These are phyloP conservation scores for Ophiostoma quercus DNA, from an alignment of 2,329 filamentous ascomycete species.

Conservation along the genomic window DNA sequence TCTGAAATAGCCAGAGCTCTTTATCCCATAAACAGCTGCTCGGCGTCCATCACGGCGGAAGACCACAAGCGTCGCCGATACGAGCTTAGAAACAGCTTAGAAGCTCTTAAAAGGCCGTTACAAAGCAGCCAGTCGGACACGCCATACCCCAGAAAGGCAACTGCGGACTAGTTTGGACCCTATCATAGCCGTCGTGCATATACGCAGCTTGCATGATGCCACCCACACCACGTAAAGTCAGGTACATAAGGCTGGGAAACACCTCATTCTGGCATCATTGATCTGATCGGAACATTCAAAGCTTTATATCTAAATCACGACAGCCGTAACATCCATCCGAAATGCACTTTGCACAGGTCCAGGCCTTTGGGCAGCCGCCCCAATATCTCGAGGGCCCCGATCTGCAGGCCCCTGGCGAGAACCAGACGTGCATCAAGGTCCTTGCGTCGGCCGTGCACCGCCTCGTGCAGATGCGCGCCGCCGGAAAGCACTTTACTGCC, in stretches of 20 bases:
- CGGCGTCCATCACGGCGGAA: background rate
- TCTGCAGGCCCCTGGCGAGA: slow-evolving; percentile 18
- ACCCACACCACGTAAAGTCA: background rate
- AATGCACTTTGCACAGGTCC: slow-evolving; percentile 20
- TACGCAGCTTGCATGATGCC: background rate
- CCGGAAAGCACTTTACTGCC: slow-evolving; percentile 51
- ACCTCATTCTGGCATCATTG: background rate
- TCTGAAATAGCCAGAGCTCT: background rate
- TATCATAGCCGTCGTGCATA: background rate
- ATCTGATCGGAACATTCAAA: background rate
- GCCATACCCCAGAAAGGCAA: background rate
- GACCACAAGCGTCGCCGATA: background rate
- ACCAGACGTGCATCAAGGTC: slow-evolving; percentile 46
- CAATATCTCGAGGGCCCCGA: slow-evolving; percentile 23
- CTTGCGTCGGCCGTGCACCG: slow-evolving; percentile 49
- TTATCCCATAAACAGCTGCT: background rate
- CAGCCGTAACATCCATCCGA: background rate
- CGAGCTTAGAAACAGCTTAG: background rate
- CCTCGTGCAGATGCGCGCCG: slow-evolving; percentile 49
- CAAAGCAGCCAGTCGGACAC: background rate
- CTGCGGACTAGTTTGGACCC: background rate
- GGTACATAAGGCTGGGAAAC: background rate
- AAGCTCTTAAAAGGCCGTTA: background rate
- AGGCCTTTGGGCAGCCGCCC: slow-evolving; percentile 24
- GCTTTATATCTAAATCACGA: background rate